Base-by-base conservation (phyloP, 192 early-diverging fungal genomes). In the Entophlyctis helioformis region DNA sequence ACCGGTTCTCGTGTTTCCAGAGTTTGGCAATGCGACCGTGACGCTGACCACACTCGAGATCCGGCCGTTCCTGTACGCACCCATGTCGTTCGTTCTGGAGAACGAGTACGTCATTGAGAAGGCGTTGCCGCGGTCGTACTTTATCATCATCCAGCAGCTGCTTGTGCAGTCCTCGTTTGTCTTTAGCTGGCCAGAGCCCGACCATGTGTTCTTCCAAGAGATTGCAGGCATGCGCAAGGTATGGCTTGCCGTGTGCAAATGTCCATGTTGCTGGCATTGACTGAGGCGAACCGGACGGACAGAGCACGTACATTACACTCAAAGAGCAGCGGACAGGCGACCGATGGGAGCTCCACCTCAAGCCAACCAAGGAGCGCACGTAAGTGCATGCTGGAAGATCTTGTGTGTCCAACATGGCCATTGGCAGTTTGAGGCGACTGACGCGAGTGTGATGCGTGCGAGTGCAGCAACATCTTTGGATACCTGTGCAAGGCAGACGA, bases 301-400 rank as follows among this genome's bases (percentile, higher is more conserved):
- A 51, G 74, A 80, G 65, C 43, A 53, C 67, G 1, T 79, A 73
- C 36, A 56, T 75, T 37, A 60, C 48, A 15, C 49, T 80, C 19
- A 46, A 59, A 25, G 66, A 60, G 12, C 67, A 76, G 23, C 51
- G 64, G 13, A 51, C 60, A 2, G 52, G 53, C 0, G 68, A 70
- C 10, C 34, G 53, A 8, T 85, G 76, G 76, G 80, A 85, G 42
- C 46, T 85, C 22, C 82, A 85, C 56, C 44, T 85, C n/a, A 85
- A 85, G 34, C 75, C 72, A 12, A 62, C 72, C 18, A 45, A 67
- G 16, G 80, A 80, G 47, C 50, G 66, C 51, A 59, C 63, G 76
- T 78, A 63, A 46, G 69, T 62, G 34, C 26, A 23, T 24, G 19
- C 23, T 41, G 11, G 13, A 18, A 38, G 29, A 54, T 31, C n/a